These are phyloP conservation scores for Geotrichum aggregatum DNA, from an alignment of 1,139 yeast species.

Conservation along the genomic window DNA sequence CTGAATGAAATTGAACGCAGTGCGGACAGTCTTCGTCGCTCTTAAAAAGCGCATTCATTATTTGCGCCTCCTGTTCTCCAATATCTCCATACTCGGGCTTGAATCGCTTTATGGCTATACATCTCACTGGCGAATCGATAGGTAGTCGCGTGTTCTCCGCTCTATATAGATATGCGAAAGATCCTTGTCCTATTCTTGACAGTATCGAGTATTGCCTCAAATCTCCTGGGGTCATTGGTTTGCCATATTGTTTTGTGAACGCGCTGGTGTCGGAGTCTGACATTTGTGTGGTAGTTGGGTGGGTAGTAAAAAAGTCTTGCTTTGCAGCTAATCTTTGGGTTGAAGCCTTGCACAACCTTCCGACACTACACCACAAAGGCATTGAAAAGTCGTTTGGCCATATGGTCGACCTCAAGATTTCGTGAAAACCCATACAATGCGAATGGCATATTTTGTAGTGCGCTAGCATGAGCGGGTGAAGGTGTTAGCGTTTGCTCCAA, in stretches of 20 bases:
- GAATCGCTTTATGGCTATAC: conserved; percentile 27
- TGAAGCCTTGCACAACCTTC: too few species aligned
- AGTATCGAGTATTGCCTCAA: conserved; percentile 11
- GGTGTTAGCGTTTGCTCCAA: too few species aligned
- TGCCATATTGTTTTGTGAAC: conserved; percentile 5
- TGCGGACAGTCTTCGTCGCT: conserved; percentile 6
- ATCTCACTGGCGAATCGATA: conserved; percentile 21
- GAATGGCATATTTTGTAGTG: too few species aligned
- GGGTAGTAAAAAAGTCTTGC: too few species aligned
- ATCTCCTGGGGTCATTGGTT: conserved; percentile 1
- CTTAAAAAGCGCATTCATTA: conserved; percentile 16
- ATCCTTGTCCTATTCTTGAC: conserved; percentile 23
- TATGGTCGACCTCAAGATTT: too few species aligned
- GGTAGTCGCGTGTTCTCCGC: conserved; percentile 23
- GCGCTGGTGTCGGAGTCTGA: not conserved
- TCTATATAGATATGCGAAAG: conserved; percentile 23
- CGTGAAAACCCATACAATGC: too few species aligned
- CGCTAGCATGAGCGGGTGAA: too few species aligned
- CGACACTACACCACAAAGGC: too few species aligned
- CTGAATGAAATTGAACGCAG: conserved; percentile 22
- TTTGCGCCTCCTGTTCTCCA: conserved; percentile 25
- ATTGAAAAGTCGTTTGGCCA: too few species aligned
- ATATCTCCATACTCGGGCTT: conserved; percentile 19
- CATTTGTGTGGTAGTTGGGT: not conserved
- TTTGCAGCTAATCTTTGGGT: too few species aligned